A percentile compares a stretch with the other conserved stretches of the same genome.
Conservation (phyloP, 768 basidiomycete genomes). For the Candolleomyces eurysporus region DNA sequence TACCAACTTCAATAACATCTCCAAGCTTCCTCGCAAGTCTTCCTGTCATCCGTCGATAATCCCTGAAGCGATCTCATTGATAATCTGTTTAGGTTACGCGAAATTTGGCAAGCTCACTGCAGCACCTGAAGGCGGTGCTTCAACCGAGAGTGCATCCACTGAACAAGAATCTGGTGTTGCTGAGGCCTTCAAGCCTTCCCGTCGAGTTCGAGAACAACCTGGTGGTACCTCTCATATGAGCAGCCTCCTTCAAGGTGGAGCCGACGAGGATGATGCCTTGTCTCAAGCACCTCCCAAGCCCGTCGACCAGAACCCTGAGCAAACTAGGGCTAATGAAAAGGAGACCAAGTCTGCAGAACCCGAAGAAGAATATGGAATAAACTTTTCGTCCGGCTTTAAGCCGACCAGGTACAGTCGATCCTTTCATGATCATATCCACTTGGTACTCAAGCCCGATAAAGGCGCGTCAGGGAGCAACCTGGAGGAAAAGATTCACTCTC, state of each 20-base stretch:
- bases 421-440: neutral
- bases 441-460: slow-evolving; percentile 14
- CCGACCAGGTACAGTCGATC: slow-evolving; percentile 47
- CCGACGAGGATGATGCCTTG: slow-evolving; percentile 60
- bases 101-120: slow-evolving; percentile 60
- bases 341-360: slow-evolving; percentile 14
- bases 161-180: slow-evolving; percentile 14
- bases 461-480: slow-evolving; percentile 44
- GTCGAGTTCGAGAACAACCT: slow-evolving; percentile 56
- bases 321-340: neutral
- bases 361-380: slow-evolving; percentile 30
- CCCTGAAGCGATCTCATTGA: neutral
- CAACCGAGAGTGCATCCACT: neutral
- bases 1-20: slow-evolving; percentile 69
- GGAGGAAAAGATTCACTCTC: slow-evolving; percentile 42
- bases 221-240: slow-evolving; percentile 42
- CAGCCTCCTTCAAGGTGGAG: slow-evolving; percentile 47
- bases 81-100: slow-evolving; percentile 55
- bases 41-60: slow-evolving; percentile 15
- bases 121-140: slow-evolving; percentile 9
- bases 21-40: slow-evolving; percentile 68
- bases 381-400: slow-evolving; percentile 36
- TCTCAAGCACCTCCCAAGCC: slow-evolving; percentile 50
- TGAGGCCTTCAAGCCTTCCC: slow-evolving; percentile 48
- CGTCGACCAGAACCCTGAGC: neutral